These are phyloP conservation scores for Chalciporus pseudorubinellus DNA, from an alignment of 768 basidiomycete species.

Conservation along the genomic window DNA sequence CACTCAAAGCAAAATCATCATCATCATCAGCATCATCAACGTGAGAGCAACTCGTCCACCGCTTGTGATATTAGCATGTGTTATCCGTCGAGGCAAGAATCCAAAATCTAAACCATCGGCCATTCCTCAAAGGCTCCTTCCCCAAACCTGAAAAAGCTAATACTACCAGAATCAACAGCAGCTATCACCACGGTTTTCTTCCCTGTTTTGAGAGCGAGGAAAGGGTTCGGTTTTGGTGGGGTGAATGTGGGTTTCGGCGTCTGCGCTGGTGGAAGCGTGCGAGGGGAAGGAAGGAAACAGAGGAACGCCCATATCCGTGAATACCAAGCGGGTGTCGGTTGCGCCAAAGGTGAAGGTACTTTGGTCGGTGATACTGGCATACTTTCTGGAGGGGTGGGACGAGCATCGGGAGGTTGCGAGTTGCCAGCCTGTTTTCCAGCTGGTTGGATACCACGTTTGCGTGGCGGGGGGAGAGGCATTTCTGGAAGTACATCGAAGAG, in stretches of 20 bases:
- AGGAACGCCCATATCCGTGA: background rate
- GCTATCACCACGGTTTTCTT: slow-evolving; percentile 84
- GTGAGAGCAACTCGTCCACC: too few relatives aligned
- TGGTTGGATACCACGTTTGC: slow-evolving; percentile 28
- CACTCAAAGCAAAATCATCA: too few relatives aligned
- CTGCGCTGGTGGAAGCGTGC: slow-evolving; percentile 3
- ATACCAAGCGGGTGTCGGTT: background rate
- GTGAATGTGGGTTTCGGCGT: slow-evolving; percentile 28
- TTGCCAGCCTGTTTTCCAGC: slow-evolving; percentile 2
- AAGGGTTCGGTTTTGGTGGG: slow-evolving; percentile 60
- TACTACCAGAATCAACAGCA: slow-evolving; percentile 82
- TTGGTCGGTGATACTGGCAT: background rate
- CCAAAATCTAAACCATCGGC: slow-evolving; percentile 51
- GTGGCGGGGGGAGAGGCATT: slow-evolving; percentile 59
- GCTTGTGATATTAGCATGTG: too few relatives aligned
- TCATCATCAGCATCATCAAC: too few relatives aligned
- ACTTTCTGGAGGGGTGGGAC: slow-evolving; percentile 3
- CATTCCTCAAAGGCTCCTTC: slow-evolving; percentile 83
- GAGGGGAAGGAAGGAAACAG: slow-evolving; percentile 7
- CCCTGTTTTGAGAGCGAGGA: slow-evolving; percentile 78
- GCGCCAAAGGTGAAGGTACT: background rate
- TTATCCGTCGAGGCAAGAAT: background rate
- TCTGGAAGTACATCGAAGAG: slow-evolving; percentile 70
- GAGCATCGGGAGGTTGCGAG: background rate
- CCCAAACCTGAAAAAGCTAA: slow-evolving; percentile 86